Percentiles rank a stretch among this genome's conserved stretches.
Conservation (phyloP, 257 asterid species). For the Forsythia suspensa region DNA sequence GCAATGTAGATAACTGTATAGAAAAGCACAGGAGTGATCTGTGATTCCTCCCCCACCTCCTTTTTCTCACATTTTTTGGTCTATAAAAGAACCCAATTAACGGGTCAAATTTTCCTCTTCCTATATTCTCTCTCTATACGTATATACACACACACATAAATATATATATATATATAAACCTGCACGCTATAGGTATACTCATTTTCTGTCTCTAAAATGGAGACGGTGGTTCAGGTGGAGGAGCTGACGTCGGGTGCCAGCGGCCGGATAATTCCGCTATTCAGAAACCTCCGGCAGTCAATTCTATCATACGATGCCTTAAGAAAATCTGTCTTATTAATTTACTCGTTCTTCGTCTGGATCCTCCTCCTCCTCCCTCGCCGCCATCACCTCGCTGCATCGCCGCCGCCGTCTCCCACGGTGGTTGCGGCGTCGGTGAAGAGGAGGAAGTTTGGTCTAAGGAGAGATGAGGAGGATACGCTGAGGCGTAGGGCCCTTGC, state of each 20-base stretch:
- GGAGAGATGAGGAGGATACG: conserved; percentile 97
- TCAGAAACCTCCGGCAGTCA: conserved; percentile 62
- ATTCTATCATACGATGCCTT: conserved; percentile 55
- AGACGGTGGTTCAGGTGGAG: conserved; percentile 66
- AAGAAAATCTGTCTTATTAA: conserved; percentile 36
- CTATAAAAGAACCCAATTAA: conserved; percentile 14
- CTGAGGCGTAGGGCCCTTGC: conserved; percentile 89
- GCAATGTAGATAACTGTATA: conserved; percentile 15
- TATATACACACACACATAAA: background rate
- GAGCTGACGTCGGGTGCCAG: conserved; percentile 99
- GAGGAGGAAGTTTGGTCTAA: conserved; percentile 53
- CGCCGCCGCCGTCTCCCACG: conserved; percentile 68
- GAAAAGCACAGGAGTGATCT: conserved; percentile 25
- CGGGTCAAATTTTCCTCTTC: conserved; percentile 29
- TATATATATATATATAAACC: background rate
- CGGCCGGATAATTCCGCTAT: conserved; percentile 89
- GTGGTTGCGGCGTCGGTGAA: conserved; percentile 33
- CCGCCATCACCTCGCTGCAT: conserved; percentile 48
- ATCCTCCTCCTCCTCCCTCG: conserved; percentile 66
- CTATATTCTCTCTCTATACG: background rate
- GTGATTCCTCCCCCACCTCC: background rate
- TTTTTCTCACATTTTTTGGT: background rate
- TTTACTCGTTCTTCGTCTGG: conserved; percentile 76
- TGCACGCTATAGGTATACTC: background rate
- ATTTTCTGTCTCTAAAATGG: conserved; percentile 36